Percentiles rank a stretch among this genome's conserved stretches.
Conservation (phyloP, 176 grass and related monocot genomes). For the Ensete glaucum region DNA sequence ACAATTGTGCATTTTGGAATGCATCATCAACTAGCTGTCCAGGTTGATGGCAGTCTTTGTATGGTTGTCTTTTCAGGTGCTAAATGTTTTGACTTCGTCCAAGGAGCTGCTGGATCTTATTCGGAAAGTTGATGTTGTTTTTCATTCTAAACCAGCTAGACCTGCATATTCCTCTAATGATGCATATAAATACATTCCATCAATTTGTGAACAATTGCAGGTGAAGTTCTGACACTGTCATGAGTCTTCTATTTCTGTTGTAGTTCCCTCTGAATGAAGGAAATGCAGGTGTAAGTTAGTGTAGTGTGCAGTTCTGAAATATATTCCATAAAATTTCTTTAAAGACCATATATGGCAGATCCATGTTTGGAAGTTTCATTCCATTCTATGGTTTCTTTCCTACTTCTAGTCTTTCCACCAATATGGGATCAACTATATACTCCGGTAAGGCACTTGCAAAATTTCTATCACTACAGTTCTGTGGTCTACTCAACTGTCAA, state of each 20-base stretch:
- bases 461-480: no score
- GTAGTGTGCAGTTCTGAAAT: neutral
- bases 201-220: conserved; percentile 56
- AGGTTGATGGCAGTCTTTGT: neutral
- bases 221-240: conserved; percentile 14
- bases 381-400: no score
- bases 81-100: conserved; percentile 50
- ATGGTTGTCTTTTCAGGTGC: conserved; percentile 33
- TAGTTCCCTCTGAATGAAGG: neutral
- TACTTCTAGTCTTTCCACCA: no score
- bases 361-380: no score
- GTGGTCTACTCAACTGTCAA: no score
- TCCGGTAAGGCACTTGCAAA: no score
- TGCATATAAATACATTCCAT: conserved; percentile 50
- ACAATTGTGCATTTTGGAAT: neutral
- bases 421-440: no score
- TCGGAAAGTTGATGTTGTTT: conserved; percentile 41
- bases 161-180: conserved; percentile 40
- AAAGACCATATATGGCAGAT: no score
- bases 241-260: neutral
- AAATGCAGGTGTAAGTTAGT: neutral
- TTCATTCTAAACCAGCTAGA: conserved; percentile 32
- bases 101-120: conserved; percentile 51
- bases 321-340: neutral
- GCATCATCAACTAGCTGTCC: neutral